phyloP scores from a whole-genome alignment of 2,329 filamentous ascomycete species.

The Phialophora macrospora region DNA sequence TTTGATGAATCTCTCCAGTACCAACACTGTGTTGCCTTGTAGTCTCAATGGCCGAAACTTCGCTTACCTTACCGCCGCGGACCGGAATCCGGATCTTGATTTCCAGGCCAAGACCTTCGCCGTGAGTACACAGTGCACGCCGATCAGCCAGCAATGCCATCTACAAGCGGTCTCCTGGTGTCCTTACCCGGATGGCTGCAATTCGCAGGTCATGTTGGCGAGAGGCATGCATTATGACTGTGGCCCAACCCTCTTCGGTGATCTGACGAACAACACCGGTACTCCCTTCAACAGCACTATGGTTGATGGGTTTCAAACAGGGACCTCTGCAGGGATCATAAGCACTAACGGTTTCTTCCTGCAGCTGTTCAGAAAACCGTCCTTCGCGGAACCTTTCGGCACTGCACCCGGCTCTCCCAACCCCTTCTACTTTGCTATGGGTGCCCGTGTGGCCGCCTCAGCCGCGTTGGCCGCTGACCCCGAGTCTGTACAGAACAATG shows the following conservation, averaged over 20 bases:
- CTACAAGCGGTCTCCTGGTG: background rate
- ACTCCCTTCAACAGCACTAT: background rate
- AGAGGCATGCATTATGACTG: slow-evolving; percentile 1
- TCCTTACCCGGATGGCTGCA: background rate
- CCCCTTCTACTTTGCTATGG: slow-evolving; percentile 1
- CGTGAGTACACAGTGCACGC: background rate
- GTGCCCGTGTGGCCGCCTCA: background rate
- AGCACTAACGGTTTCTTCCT: background rate
- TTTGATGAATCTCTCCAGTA: slow-evolving; percentile 3
- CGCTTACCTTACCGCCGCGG: background rate
- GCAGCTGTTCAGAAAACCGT: background rate
- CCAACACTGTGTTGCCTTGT: background rate
- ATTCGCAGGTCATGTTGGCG: background rate
- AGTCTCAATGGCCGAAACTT: background rate
- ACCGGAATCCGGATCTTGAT: background rate
- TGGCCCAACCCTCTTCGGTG: background rate
- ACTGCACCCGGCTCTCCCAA: background rate
- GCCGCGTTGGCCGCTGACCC: background rate
- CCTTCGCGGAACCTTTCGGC: slow-evolving; percentile 1
- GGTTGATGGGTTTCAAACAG: background rate
- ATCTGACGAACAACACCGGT: background rate
- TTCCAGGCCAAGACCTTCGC: slow-evolving; percentile 4
- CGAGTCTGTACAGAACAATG: background rate
- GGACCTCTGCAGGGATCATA: background rate
- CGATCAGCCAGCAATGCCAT: background rate